These are phyloP conservation scores for Conticribra guillardii DNA, from an alignment of 108 stramenopile genomes.

Conservation along the genomic window DNA sequence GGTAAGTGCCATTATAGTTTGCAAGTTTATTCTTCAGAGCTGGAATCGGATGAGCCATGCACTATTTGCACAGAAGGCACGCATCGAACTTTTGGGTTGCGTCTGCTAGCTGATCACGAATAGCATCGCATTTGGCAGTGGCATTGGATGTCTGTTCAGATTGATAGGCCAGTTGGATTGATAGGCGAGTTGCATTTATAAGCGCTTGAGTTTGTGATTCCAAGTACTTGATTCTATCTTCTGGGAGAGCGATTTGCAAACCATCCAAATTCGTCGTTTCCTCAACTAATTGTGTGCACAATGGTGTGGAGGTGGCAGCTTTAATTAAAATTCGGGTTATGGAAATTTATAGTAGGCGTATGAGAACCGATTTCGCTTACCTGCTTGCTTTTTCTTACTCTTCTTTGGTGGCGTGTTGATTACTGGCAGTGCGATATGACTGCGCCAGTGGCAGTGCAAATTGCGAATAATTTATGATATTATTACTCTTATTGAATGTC, in stretches of 20 bases:
- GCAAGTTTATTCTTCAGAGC: too few relatives aligned
- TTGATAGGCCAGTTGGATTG: conserved; percentile 29
- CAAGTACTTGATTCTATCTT: conserved; percentile 51
- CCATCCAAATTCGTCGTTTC: conserved; percentile 28
- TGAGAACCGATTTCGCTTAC: not conserved
- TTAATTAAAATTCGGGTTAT: not conserved
- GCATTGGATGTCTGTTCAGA: conserved; percentile 41
- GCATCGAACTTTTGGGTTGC: conserved; percentile 62
- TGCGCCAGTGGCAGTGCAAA: too few relatives aligned
- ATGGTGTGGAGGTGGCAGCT: too few relatives aligned
- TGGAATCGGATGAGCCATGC: too few relatives aligned
- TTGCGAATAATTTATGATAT: too few relatives aligned
- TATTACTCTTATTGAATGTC: too few relatives aligned
- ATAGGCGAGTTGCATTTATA: conserved; percentile 41
- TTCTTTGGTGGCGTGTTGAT: conserved; percentile 44
- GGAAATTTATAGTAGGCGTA: not conserved
- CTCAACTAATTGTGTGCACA: too few relatives aligned
- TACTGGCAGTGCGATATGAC: too few relatives aligned
- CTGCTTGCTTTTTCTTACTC: conserved; percentile 28
- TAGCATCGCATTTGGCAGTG: conserved; percentile 18
- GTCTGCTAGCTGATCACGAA: conserved; percentile 48
- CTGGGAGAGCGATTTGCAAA: conserved; percentile 24
- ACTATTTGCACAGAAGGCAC: too few relatives aligned
- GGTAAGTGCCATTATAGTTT: too few relatives aligned
- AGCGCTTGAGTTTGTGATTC: conserved; percentile 37